Evolutionary conservation across 1,284 basidiomycete species (phyloP).

Genomic region (Cutaneotrichosporon cavernicola): DNA sequence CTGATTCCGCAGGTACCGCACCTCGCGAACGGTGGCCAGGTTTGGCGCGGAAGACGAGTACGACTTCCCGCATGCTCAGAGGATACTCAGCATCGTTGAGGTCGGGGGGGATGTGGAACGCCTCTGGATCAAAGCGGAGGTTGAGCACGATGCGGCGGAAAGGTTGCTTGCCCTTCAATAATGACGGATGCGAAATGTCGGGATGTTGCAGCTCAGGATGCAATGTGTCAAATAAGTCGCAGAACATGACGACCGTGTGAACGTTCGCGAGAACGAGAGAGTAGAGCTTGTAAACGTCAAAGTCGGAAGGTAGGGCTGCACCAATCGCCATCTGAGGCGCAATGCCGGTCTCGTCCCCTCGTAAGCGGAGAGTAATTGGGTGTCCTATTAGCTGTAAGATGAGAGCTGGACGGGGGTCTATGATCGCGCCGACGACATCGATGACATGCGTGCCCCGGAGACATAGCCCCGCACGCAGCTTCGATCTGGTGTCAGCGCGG

Average conservation of each 20-base stretch:
- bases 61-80: background rate
- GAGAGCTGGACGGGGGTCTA: conserved; percentile 2
- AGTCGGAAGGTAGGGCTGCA: background rate
- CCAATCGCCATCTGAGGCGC: background rate
- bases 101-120: background rate
- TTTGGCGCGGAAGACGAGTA: background rate
- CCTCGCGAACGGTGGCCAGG: background rate
- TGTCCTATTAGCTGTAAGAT: background rate
- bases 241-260: background rate
- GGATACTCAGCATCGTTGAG: conserved; percentile 4
- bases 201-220: conserved; percentile 1
- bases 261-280: background rate
- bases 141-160: conserved; percentile 4
- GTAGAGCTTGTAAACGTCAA: conserved; percentile 2
- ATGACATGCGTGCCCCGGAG: background rate
- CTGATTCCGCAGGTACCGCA: background rate
- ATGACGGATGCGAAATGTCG: background rate
- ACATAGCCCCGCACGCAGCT: background rate
- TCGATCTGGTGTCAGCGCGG: background rate
- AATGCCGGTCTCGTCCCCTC: background rate
- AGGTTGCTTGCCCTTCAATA: background rate
- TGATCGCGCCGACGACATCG: conserved; percentile 1
- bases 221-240: conserved; percentile 1
- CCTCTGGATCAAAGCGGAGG: background rate
- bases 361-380: background rate